Percentiles rank a stretch among this genome's conserved stretches.
These are phyloP conservation scores for Gymnopilus junonius DNA, from an alignment of 768 basidiomycete genomes.

Conservation along the genomic window DNA sequence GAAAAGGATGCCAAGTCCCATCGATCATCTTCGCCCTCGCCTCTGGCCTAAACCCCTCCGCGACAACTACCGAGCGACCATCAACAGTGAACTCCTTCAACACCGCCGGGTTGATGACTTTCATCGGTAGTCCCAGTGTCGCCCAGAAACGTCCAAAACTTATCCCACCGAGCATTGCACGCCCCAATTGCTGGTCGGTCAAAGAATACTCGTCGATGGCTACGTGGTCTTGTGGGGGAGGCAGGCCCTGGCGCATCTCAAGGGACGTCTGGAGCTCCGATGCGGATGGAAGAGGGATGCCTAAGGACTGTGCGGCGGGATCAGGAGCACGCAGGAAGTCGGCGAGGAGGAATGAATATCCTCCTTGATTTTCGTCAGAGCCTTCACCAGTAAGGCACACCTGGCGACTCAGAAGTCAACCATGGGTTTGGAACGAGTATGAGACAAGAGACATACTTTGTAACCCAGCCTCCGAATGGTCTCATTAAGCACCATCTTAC, in stretches of 20 bases:
- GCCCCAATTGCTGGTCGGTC: not conserved
- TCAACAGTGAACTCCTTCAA: not conserved
- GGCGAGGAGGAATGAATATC: not conserved
- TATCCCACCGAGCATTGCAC: not conserved
- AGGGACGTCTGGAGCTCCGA: not conserved
- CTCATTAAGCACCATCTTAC: not conserved
- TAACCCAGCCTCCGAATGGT: not conserved
- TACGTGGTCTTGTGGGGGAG: not conserved
- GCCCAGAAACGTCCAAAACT: not conserved
- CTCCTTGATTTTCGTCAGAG: not conserved
- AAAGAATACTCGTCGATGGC: not conserved
- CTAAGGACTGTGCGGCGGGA: not conserved
- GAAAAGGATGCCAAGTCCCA: not conserved
- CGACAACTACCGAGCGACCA: not conserved
- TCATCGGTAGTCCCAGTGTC: not conserved
- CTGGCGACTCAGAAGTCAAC: not conserved
- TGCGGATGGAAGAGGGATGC: not conserved
- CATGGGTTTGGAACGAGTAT: too few relatives aligned
- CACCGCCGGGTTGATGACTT: not conserved
- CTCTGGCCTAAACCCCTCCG: not conserved
- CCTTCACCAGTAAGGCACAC: not conserved
- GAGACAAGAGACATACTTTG: not conserved
- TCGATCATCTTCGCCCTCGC: not conserved
- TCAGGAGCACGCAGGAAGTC: conserved; percentile 1
- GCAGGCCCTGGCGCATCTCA: not conserved